Evolutionary conservation across 2,329 filamentous ascomycete genomes (phyloP), one percentile per base, ranked within the genome.

Genomic region (Alternaria sp.): DNA sequence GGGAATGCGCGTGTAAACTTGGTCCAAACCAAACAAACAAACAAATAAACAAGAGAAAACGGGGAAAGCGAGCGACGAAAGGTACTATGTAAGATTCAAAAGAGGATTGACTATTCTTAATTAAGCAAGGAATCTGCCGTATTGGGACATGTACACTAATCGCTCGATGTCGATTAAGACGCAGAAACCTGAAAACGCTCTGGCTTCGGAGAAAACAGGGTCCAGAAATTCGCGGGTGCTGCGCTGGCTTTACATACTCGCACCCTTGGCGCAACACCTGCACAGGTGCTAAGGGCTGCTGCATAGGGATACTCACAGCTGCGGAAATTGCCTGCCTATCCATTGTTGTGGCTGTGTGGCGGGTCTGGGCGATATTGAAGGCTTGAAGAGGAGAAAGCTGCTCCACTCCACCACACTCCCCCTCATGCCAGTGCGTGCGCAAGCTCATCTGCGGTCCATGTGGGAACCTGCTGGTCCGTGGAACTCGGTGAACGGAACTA

Each of bases 211-310:
- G 31, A 42, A 51, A 52, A 54, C 60, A 59, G 42, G 62, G 53
- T 42, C 53, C 51, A 51, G 33, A 31, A 36, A 13, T 39, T 24
- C 49, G 58, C 48, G 64, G 56, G 62, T 55, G 58, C 34, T 66
- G 61, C 58, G 65, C 46, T 66, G 61, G 49, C 61, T 60, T 65
- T 63, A 56, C 53, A 60, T 67, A 54, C 29, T 10, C 39, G 17
- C 29, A 26, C 24, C n/a, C 14, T 33, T 8, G 21, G 21, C 21
- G 46, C 31, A 14, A 45, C 17, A 28, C 17, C 1, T 17, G 17
- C 17, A 17, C 17, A 66, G 58, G 62, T 55, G 54, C 56, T 36
- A 52, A 34, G 56, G 55, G 61, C 56, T 34, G 36, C 23, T 31
- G 57, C 61, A 37, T 44, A 51, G 37, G 51, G 46, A 49, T 44